A percentile compares a stretch with the other conserved stretches of the same genome.
Conservation (phyloP, 2,329 filamentous ascomycete species). For the Myriosclerotinia scirpicola region DNA sequence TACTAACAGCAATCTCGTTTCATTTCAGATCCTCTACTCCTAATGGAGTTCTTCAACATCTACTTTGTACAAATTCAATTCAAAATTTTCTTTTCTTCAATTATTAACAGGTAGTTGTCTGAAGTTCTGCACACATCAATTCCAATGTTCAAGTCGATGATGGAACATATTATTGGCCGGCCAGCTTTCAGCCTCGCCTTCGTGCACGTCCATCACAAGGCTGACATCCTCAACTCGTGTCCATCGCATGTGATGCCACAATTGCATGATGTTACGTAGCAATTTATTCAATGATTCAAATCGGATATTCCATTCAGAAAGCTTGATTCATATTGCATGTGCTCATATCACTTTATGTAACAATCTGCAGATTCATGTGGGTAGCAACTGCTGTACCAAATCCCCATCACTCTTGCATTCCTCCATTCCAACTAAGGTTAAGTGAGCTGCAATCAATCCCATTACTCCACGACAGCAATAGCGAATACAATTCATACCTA, state of each 20-base stretch:
- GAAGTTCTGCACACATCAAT: no score
- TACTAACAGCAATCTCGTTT: neutral
- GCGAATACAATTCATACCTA: neutral
- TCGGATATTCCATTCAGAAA: neutral
- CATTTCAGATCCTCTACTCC: neutral
- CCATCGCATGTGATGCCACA: slow-evolving; percentile 19
- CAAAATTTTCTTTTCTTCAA: no score
- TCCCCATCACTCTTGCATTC: neutral
- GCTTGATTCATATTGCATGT: neutral
- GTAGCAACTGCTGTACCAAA: neutral
- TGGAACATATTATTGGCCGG: neutral
- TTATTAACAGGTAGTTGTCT: no score
- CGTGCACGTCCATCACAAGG: slow-evolving; percentile 18
- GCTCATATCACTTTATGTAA: slow-evolving; percentile 2
- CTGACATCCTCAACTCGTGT: slow-evolving; percentile 11
- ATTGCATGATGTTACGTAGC: neutral
- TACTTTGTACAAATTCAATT: no score
- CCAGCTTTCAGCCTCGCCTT: neutral
- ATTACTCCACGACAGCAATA: neutral
- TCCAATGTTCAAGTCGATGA: no score
- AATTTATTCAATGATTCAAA: slow-evolving; percentile 1
- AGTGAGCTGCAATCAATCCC: neutral
- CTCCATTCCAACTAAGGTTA: neutral
- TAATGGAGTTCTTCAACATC: no score
- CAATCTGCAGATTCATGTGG: neutral